A percentile compares a stretch with the other conserved stretches of the same genome.
These are phyloP conservation scores for Leccinum arenicola DNA, from an alignment of 768 basidiomycete genomes.

Conservation along the genomic window DNA sequence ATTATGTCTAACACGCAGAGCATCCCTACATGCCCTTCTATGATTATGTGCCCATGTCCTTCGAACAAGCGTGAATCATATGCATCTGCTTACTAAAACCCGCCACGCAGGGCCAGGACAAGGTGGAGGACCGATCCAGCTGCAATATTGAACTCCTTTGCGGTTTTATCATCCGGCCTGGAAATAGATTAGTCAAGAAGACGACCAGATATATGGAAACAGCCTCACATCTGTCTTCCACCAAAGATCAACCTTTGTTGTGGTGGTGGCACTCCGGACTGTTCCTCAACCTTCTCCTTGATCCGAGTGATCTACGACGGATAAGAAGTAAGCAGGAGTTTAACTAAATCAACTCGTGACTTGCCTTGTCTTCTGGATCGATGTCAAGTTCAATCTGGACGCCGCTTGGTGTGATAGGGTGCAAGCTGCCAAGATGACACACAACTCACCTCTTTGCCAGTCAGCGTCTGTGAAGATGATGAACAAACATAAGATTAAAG, in stretches of 20 bases:
- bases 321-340: neutral
- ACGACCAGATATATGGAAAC: neutral
- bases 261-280: constrained; percentile 94
- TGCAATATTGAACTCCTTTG: constrained; percentile 76
- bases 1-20: constrained; percentile 30
- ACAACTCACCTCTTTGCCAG: constrained; percentile 85
- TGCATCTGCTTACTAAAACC: constrained; percentile 41
- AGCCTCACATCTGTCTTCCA: constrained; percentile 86
- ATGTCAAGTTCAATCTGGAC: constrained; percentile 91
- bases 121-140: constrained; percentile 91
- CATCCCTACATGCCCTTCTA: constrained; percentile 24
- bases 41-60: constrained; percentile 22
- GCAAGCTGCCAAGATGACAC: neutral
- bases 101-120: constrained; percentile 93
- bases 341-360: constrained; percentile 13
- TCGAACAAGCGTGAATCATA: constrained; percentile 10
- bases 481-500: neutral
- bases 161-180: constrained; percentile 91
- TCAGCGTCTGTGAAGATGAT: constrained; percentile 45
- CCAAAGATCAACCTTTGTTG: constrained; percentile 93
- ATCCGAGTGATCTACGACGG: constrained; percentile 76
- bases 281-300: constrained; percentile 98
- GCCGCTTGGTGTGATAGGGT: constrained; percentile 12
- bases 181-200: neutral
- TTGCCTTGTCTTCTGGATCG: constrained; percentile 81